Evolutionary conservation across 768 basidiomycete genomes (phyloP).

Genomic region (Mycena vulgaris): DNA sequence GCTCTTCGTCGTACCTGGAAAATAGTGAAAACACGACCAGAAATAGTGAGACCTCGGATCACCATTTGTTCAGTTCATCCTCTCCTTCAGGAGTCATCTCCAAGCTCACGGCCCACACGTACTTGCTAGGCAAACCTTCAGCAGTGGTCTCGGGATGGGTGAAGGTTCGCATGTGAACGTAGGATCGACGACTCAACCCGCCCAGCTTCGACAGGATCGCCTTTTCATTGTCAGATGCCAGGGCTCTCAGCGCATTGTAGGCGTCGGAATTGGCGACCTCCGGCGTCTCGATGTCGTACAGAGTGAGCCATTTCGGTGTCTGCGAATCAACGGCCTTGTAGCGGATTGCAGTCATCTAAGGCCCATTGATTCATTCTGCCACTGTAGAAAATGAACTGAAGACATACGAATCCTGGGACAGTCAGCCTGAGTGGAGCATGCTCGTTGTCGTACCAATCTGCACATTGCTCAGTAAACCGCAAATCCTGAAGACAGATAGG

Average conservation of each 20-base stretch:
- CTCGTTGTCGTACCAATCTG: constrained; percentile 57
- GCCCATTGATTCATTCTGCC: not conserved
- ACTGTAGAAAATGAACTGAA: not conserved
- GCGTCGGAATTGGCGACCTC: constrained; percentile 42
- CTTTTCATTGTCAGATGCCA: constrained; percentile 46
- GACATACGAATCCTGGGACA: constrained; percentile 47
- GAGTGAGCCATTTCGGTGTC: constrained; percentile 44
- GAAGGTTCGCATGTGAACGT: constrained; percentile 40
- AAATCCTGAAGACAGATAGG: not conserved
- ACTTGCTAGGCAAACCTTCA: constrained; percentile 40
- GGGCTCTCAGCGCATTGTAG: constrained; percentile 45
- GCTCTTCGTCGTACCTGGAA: constrained; percentile 51
- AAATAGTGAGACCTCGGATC: not conserved
- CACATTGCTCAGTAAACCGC: not conserved
- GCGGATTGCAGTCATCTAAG: constrained; percentile 43
- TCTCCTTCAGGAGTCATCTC: constrained; percentile 42
- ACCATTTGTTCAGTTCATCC: constrained; percentile 53
- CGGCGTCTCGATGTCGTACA: constrained; percentile 50
- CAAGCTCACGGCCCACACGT: constrained; percentile 42
- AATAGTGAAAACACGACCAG: not conserved
- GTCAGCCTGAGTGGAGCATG: constrained; percentile 51
- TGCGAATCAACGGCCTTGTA: constrained; percentile 51
- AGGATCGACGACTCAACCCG: constrained; percentile 46
- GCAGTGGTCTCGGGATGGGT: constrained; percentile 33
- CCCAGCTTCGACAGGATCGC: constrained; percentile 43